Conservation (phyloP, 345 rosid species). For the Gossypium mustelinum region DNA sequence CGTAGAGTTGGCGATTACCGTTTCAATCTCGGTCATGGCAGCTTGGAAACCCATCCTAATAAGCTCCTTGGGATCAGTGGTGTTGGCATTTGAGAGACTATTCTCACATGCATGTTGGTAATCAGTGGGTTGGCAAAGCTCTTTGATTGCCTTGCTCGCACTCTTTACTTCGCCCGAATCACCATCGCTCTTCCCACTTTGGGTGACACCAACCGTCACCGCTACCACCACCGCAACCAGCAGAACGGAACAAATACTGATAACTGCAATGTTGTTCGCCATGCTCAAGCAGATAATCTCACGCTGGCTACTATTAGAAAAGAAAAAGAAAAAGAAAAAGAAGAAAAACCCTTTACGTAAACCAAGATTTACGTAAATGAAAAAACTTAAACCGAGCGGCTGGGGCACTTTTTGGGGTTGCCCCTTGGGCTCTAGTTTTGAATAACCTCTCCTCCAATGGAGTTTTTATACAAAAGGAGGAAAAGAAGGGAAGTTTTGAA, state of each 20-base stretch:
- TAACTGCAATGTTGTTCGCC: constrained; percentile 41
- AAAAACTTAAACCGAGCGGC: constrained; percentile 14
- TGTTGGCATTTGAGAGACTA: constrained; percentile 37
- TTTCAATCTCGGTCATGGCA: constrained; percentile 36
- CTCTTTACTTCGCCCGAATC: constrained; percentile 10
- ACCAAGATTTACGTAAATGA: background rate
- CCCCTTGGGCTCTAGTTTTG: constrained; percentile 29
- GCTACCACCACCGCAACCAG: constrained; percentile 67
- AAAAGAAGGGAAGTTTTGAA: background rate
- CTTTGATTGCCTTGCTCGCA: constrained; percentile 41
- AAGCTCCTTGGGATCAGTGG: constrained; percentile 52
- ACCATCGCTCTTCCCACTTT: background rate
- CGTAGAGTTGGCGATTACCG: constrained; percentile 37
- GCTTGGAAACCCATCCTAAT: constrained; percentile 45
- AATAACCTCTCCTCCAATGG: background rate
- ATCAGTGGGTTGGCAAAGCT: constrained; percentile 65
- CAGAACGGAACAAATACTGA: constrained; percentile 43
- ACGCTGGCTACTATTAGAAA: background rate
- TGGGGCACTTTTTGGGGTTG: constrained; percentile 21
- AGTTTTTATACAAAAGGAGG: background rate
- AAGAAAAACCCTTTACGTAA: background rate
- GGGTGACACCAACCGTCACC: constrained; percentile 34
- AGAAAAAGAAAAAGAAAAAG: no score
- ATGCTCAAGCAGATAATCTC: background rate
- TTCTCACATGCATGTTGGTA: constrained; percentile 45